These are phyloP conservation scores for Chenopodium formosanum DNA, from an alignment of 148 eudicot genomes.

Conservation along the genomic window DNA sequence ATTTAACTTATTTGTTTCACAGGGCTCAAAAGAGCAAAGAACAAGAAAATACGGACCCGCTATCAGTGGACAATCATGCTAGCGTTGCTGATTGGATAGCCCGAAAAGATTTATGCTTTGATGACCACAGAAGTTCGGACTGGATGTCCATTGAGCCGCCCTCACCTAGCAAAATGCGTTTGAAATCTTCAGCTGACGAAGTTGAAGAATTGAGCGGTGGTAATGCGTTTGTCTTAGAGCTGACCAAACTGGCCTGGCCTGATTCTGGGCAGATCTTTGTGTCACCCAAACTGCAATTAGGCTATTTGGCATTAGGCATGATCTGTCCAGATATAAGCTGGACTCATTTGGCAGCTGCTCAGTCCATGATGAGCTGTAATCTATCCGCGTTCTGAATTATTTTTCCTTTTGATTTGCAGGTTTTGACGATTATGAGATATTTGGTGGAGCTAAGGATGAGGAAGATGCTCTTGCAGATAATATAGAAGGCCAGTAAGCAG, in stretches of 20 bases:
- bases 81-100: constrained; percentile 62
- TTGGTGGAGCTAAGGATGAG: constrained; percentile 52
- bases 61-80: constrained; percentile 44
- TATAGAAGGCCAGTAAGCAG: constrained; percentile 14
- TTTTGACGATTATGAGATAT: constrained; percentile 76
- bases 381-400: background rate
- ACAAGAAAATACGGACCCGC: constrained; percentile 54
- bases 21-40: constrained; percentile 57
- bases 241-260: background rate
- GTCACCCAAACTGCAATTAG: background rate
- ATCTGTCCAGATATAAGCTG: background rate
- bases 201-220: constrained; percentile 64
- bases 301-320: background rate
- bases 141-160: constrained; percentile 73
- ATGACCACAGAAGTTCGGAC: constrained; percentile 52
- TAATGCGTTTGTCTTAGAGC: constrained; percentile 20
- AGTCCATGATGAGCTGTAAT: too few species aligned
- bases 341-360: too few species aligned
- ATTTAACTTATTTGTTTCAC: constrained; percentile 11
- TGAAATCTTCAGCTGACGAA: constrained; percentile 52
- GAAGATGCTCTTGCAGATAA: constrained; percentile 47
- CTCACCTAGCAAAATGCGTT: constrained; percentile 39
- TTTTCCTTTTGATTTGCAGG: constrained; percentile 41
- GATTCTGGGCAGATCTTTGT: background rate
- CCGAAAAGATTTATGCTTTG: constrained; percentile 48